A percentile compares a stretch with the other conserved stretches of the same genome.
Conservation (phyloP, 108 stramenopile genomes). For the Aureococcus anophagefferens region DNA sequence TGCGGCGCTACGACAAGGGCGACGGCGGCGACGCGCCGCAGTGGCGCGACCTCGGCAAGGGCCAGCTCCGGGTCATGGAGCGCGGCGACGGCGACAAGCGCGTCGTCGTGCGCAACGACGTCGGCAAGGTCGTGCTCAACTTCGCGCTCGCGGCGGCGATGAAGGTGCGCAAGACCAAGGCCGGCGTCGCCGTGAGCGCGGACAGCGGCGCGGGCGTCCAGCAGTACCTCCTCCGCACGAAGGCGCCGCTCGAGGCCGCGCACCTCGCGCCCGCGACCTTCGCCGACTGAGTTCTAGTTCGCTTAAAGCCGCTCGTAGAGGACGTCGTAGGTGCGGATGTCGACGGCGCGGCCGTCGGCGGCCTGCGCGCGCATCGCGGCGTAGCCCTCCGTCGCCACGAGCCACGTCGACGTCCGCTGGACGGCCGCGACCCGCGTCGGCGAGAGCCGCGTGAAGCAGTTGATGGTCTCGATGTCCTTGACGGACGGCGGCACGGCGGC, state of each 20-base stretch:
- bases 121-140: background rate
- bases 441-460: background rate
- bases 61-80: background rate
- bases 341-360: background rate
- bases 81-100: background rate
- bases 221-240: background rate
- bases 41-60: constrained; percentile 1
- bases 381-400: background rate
- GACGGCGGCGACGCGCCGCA: background rate
- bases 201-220: background rate
- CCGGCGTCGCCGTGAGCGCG: background rate
- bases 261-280: background rate
- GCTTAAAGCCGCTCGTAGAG: background rate
- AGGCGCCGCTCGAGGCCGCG: background rate
- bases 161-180: background rate
- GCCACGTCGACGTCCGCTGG: background rate
- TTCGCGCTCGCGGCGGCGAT: background rate
- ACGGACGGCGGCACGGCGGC: background rate
- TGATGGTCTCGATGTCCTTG: constrained; percentile 1
- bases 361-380: background rate
- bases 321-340: background rate
- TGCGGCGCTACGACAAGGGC: background rate
- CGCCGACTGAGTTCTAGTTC: too few species aligned
- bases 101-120: constrained; percentile 1
- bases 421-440: background rate